Evolutionary conservation across 2,329 filamentous ascomycete genomes (phyloP).

Genomic region (Cytospora piceae): DNA sequence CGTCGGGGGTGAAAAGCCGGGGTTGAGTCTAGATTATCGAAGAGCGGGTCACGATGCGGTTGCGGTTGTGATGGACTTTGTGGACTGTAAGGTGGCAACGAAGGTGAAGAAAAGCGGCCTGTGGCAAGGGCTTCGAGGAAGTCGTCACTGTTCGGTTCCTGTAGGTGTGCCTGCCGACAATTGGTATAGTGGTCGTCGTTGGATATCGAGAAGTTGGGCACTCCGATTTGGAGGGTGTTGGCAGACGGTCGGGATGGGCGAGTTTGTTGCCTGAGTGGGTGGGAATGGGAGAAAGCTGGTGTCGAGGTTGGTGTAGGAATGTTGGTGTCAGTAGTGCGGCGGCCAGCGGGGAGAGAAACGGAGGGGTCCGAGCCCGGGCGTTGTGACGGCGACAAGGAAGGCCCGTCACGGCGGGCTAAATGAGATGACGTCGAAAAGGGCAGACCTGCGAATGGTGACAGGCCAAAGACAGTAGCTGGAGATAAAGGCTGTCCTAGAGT

Average conservation of each 20-base stretch:
- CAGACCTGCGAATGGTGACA: slow-evolving; percentile 10
- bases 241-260: slow-evolving; percentile 1
- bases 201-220: background rate
- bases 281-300: slow-evolving; percentile 11
- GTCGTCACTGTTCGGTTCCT: slow-evolving; percentile 33
- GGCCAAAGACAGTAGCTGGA: background rate
- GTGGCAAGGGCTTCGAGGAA: slow-evolving; percentile 32
- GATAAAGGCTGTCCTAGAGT: background rate
- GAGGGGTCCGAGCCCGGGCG: slow-evolving; percentile 14
- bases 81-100: slow-evolving; percentile 35
- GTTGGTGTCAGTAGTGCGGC: background rate
- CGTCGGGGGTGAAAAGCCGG: background rate
- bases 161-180: background rate
- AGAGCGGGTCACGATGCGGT: background rate
- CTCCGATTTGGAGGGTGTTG: background rate
- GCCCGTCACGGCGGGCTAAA: slow-evolving; percentile 13
- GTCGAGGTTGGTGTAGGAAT: slow-evolving; percentile 4
- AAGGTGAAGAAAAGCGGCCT: slow-evolving; percentile 39
- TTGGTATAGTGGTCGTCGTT: background rate
- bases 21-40: background rate
- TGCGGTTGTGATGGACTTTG: slow-evolving; percentile 19
- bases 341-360: background rate
- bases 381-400: slow-evolving; percentile 11
- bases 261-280: background rate
- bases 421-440: slow-evolving; percentile 20